Base-by-base conservation (phyloP, 805 yeast genomes). In the Kluyveromyces aestuarii region DNA sequence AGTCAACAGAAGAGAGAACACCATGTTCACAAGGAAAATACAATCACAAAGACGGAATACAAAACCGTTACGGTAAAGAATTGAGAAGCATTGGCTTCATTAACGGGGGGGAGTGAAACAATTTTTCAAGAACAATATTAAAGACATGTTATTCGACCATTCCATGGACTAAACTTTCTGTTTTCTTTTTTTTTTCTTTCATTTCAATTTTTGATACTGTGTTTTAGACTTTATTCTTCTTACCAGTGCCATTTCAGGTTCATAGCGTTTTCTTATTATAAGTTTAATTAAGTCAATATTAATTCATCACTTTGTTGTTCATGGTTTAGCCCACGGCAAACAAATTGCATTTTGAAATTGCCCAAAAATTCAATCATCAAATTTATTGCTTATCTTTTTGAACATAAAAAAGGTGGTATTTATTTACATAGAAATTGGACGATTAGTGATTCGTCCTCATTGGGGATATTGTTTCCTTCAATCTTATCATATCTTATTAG, bases 1-100 rank as follows among this genome's bases (percentile, higher is more conserved):
- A 35, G 40, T 36, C 44, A 51, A 14, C n/a, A 45, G 37, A 51
- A 51, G 50, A 48, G 52, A 19, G 52, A 50, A 19, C 44, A 44
- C 17, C 46, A 44, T 18, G 21, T 40, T 6, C 52, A 50, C 38
- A 45, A 45, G 18, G 46, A 43, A 13, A 46, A 50, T 40, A 46
- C 49, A 13, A 38, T 45, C 36, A 47, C 51, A 11, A 33, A 37
- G 18, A 51, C 51, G 11, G 42, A 14, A 10, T 43, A 42, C 35
- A 47, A 37, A 30, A 49, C 54, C 16, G 46, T 53, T 27, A 53
- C 54, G 1, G 44, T 45, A 8, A 43, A 43, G 25, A 38, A 11
- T 9, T 43, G 17, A 33, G 7, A 25, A 39, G 25, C 6, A 21
- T 21, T 21, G 6, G 25, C 25, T 21, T 21, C 25, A 21, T 21